These are phyloP conservation scores for Phytophthora kernoviae DNA, from an alignment of 352 stramenopile genomes.

Conservation along the genomic window DNA sequence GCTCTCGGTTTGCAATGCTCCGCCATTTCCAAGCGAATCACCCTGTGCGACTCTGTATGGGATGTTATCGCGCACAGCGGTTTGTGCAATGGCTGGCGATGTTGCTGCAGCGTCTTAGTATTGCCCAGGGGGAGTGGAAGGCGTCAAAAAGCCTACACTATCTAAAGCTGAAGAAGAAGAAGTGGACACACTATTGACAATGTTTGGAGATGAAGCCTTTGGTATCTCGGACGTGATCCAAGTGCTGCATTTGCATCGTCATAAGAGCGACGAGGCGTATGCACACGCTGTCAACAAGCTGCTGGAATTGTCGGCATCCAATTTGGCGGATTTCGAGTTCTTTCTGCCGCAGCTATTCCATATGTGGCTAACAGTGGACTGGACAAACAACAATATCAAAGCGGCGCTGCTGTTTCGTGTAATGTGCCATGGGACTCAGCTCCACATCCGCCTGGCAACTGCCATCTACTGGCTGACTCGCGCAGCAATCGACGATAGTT, in stretches of 20 bases:
- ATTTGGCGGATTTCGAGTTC: constrained; percentile 84
- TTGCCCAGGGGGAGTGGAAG: constrained; percentile 47
- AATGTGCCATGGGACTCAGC: constrained; percentile 68
- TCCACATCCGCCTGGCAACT: constrained; percentile 82
- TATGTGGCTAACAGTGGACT: constrained; percentile 84
- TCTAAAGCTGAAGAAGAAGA: constrained; percentile 66
- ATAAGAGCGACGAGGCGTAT: constrained; percentile 79
- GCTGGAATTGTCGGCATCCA: constrained; percentile 60
- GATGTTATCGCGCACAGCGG: constrained; percentile 77
- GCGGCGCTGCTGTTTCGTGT: constrained; percentile 75
- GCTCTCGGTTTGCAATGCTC: constrained; percentile 68
- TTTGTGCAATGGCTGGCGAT: constrained; percentile 73
- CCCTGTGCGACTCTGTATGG: constrained; percentile 67
- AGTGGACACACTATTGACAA: constrained; percentile 50
- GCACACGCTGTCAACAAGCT: constrained; percentile 71
- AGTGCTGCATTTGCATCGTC: constrained; percentile 79
- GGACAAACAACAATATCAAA: constrained; percentile 76
- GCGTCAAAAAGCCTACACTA: constrained; percentile 37
- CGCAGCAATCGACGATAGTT: constrained; percentile 79
- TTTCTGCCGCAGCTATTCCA: constrained; percentile 87
- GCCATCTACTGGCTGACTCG: constrained; percentile 82
- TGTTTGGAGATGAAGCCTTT: constrained; percentile 61
- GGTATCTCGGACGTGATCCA: constrained; percentile 84
- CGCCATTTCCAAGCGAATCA: constrained; percentile 68
- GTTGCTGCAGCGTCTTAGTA: constrained; percentile 64